These are phyloP conservation scores for Podaxis rugospora DNA, from an alignment of 768 basidiomycete genomes.

Conservation along the genomic window DNA sequence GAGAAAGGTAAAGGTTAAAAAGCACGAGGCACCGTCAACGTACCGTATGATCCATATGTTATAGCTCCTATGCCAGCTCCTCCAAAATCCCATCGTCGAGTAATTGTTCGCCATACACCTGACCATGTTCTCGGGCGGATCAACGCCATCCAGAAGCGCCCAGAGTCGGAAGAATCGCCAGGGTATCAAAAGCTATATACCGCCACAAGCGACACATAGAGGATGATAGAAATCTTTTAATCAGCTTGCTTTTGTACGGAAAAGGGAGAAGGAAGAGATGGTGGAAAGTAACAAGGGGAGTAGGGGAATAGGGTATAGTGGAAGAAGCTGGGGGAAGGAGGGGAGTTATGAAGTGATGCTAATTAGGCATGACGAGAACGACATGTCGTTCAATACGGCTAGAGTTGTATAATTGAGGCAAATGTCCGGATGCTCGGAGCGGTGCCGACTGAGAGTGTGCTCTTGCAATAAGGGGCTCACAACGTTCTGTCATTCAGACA, in stretches of 20 bases:
- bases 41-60: slow-evolving; percentile 94
- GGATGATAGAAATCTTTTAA: neutral
- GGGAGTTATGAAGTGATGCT: neutral
- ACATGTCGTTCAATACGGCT: neutral
- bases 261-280: neutral
- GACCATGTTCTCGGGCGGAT: slow-evolving; percentile 98
- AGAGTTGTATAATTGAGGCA: neutral
- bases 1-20: neutral
- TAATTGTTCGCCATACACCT: slow-evolving; percentile 99
- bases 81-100: slow-evolving; percentile 89
- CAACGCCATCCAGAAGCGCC: slow-evolving; percentile 83
- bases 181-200: slow-evolving; percentile 78
- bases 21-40: slow-evolving; percentile 8
- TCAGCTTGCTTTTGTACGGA: neutral
- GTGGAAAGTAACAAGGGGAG: neutral
- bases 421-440: neutral
- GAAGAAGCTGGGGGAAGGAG: neutral
- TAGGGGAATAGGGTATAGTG: neutral
- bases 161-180: slow-evolving; percentile 98
- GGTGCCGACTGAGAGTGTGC: neutral
- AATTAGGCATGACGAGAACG: neutral
- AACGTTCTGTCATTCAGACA: neutral
- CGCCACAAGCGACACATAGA: neutral
- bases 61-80: slow-evolving; percentile 94
- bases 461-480: neutral